Conservation (phyloP, 75 land plant genomes). For the Gnetum montanum region DNA sequence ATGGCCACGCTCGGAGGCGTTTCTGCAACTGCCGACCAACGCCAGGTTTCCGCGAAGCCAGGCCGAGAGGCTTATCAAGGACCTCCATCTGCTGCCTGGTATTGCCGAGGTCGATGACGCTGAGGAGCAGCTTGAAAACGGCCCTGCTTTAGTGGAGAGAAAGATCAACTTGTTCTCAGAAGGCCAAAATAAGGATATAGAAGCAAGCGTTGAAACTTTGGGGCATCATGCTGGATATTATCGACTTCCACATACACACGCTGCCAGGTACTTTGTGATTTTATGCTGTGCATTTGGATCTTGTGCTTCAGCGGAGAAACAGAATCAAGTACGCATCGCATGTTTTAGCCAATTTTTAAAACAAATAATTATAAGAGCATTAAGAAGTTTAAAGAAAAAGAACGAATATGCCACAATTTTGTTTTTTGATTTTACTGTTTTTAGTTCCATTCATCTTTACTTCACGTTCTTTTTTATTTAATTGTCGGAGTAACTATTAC, state of each 20-base stretch:
- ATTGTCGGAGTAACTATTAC: no score
- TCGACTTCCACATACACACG: conserved; percentile 50
- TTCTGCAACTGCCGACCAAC: conserved; percentile 6
- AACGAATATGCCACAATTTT: no score
- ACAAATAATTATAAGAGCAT: no score
- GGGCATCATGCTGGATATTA: conserved; percentile 96
- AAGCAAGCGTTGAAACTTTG: conserved; percentile 46
- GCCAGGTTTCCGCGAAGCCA: conserved; percentile 15
- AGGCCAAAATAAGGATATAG: conserved; percentile 17
- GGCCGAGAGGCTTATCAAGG: conserved; percentile 72
- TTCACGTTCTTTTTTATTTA: no score
- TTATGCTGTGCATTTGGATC: no score
- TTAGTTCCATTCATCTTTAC: no score
- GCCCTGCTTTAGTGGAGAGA: conserved; percentile 47
- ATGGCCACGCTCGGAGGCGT: background rate
- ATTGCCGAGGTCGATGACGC: conserved; percentile 18
- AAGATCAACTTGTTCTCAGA: conserved; percentile 34
- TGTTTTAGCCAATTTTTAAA: no score
- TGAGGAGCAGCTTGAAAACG: conserved; percentile 2
- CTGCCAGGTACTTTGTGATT: conserved; percentile 84
- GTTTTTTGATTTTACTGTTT: no score
- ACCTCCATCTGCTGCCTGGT: conserved; percentile 62
- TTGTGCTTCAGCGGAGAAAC: no score
- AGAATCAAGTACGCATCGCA: no score
- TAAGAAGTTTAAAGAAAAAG: no score